Evolutionary conservation across 192 early-diverging fungal species (phyloP).

Genomic region (Backusella tarrabulga): DNA sequence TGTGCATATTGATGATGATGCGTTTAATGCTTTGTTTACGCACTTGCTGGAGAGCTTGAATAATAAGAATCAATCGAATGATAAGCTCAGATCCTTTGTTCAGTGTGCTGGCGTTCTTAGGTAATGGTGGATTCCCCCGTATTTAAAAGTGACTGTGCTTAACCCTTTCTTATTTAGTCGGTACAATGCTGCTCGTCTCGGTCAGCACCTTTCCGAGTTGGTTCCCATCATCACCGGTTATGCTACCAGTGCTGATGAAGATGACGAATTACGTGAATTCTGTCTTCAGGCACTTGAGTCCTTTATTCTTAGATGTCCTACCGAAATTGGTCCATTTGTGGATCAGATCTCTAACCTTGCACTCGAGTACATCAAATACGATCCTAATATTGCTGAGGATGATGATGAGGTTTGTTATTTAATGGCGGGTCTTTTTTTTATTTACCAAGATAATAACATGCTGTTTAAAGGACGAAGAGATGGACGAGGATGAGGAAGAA

Average conservation of each 20-base stretch:
- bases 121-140: conserved; percentile 28
- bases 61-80: conserved; percentile 49
- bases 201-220: conserved; percentile 58
- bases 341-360: conserved; percentile 56
- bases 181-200: conserved; percentile 64
- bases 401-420: conserved; percentile 48
- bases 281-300: conserved; percentile 81
- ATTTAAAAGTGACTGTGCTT: not conserved
- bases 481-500: conserved; percentile 55
- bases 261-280: conserved; percentile 80
- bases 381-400: conserved; percentile 76
- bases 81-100: conserved; percentile 73
- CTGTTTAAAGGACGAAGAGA: conserved; percentile 50
- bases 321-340: conserved; percentile 66
- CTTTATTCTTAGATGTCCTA: conserved; percentile 75
- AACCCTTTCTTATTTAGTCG: conserved; percentile 50
- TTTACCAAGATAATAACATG: no score
- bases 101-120: conserved; percentile 71
- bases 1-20: conserved; percentile 60
- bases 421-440: conserved; percentile 35
- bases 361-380: conserved; percentile 72
- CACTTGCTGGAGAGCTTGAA: conserved; percentile 54
- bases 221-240: conserved; percentile 64
- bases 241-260: conserved; percentile 55
- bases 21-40: conserved; percentile 66